Conservation (phyloP, 2,329 filamentous ascomycete genomes). For the Cytospora chrysosperma region DNA sequence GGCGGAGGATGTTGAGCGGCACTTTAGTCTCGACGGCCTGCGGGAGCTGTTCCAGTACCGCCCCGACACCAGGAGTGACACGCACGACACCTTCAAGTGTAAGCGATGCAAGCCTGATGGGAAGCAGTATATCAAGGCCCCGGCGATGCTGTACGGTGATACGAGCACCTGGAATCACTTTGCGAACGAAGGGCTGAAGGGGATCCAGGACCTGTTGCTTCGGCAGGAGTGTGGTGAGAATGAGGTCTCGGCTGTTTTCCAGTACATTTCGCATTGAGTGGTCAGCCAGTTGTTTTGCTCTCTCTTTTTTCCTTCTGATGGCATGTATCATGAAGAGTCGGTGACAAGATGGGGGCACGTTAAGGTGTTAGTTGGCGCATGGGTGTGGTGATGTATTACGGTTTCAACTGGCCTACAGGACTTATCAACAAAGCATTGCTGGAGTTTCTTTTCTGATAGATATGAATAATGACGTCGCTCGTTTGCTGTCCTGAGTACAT, state of each 20-base stretch:
- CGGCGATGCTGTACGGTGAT: constrained; percentile 94
- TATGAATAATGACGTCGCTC: constrained; percentile 8
- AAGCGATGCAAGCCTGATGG: constrained; percentile 90
- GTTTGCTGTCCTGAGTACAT: background rate
- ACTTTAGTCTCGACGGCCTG: constrained; percentile 89
- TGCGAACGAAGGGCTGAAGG: constrained; percentile 72
- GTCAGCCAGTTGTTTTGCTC: background rate
- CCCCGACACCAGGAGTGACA: constrained; percentile 81
- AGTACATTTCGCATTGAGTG: constrained; percentile 85
- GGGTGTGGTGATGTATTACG: background rate
- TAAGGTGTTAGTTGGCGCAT: background rate
- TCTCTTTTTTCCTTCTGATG: background rate
- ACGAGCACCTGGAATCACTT: constrained; percentile 99
- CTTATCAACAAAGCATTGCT: constrained; percentile 13
- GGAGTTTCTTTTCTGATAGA: constrained; percentile 10
- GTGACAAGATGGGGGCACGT: background rate
- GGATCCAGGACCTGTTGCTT: constrained; percentile 87
- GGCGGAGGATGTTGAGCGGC: constrained; percentile 93
- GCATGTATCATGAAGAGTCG: background rate
- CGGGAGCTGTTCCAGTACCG: constrained; percentile 94
- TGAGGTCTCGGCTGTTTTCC: constrained; percentile 92
- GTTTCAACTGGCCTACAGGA: constrained; percentile 1
- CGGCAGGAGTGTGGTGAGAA: constrained; percentile 77
- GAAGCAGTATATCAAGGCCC: constrained; percentile 82
- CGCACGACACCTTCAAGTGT: constrained; percentile 98